Evolutionary conservation across 1,284 basidiomycete genomes (phyloP), one percentile per base, ranked within the genome.

Genomic region (Butyriboletus appendiculatus): DNA sequence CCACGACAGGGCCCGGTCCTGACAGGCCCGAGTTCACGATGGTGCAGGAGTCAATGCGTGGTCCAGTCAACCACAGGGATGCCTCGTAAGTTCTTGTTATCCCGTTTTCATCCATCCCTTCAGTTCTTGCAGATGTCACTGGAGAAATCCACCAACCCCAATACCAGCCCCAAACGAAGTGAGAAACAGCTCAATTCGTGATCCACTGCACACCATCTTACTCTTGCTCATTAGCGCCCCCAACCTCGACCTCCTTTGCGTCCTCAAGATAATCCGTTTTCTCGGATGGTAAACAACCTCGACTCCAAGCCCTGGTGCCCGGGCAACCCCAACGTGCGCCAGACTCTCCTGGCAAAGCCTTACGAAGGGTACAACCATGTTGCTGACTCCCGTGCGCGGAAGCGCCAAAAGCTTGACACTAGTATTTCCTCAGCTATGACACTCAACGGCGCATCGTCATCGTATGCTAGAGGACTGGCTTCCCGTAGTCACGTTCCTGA

Each of bases 41-140:
- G 52, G 50, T 52, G 16, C 57, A 59, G 41, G 60, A 53, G n/a
- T 42, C 55, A 4, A 12, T 32, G 18, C 15, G 52, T 33, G 48
- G 22, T 7, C 58, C 63, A 52, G 42, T 48, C 41, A 69, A 62
- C 59, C 50, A 54, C 42, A 73, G 70, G 60, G 71, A 71, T 40
- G 72, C 71, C 41, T 74, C 57, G 70, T 64, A 50, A 56, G 68
- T 57, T 6, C 18, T 33, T 48, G 20, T 24, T 32, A 33, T 37
- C 26, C 34, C 7, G 48, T 53, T 24, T 38, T 40, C 44, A 28
- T 48, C 46, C 46, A 43, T 47, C 18, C 37, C 18, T 34, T 54
- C 46, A 63, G 44, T 35, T 48, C 38, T 49, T 51, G 42, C 34
- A 63, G 52, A 51, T 1, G 1, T 6, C 5, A 0, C 11, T 73